These are phyloP conservation scores for Lumnitzera littorea DNA, from an alignment of 345 rosid species.

Conservation along the genomic window DNA sequence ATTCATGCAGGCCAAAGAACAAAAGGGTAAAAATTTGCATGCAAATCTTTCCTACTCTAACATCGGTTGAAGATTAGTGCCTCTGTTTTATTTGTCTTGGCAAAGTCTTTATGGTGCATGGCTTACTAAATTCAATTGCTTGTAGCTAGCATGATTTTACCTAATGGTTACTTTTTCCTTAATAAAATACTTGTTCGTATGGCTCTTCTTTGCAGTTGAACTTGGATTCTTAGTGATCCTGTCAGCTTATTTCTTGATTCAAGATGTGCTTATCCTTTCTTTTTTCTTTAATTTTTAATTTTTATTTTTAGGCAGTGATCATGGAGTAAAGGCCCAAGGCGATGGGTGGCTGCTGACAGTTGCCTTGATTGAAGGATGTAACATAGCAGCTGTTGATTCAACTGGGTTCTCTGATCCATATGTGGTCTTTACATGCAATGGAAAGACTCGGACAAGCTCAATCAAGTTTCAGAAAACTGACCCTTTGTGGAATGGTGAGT, in stretches of 20 bases:
- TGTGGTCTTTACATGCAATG: slow-evolving; percentile 86
- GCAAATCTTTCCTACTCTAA: background rate
- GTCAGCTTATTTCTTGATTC: too few relatives aligned
- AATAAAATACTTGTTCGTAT: too few relatives aligned
- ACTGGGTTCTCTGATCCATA: slow-evolving; percentile 90
- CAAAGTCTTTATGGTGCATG: too few relatives aligned
- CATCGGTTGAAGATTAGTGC: too few relatives aligned
- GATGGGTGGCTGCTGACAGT: slow-evolving; percentile 94
- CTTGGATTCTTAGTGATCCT: too few relatives aligned
- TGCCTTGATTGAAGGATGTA: slow-evolving; percentile 84
- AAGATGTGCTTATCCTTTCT: background rate
- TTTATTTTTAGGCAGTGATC: slow-evolving; percentile 60
- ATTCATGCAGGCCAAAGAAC: slow-evolving; percentile 82
- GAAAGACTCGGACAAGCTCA: slow-evolving; percentile 85
- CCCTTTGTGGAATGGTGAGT: slow-evolving; percentile 89
- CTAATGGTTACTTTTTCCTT: too few relatives aligned
- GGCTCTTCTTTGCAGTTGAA: too few relatives aligned
- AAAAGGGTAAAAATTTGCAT: slow-evolving; percentile 43
- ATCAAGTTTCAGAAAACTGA: slow-evolving; percentile 84
- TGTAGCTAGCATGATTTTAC: too few relatives aligned
- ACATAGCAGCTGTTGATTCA: slow-evolving; percentile 86
- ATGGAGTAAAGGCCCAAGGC: slow-evolving; percentile 93
- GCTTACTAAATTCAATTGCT: too few relatives aligned
- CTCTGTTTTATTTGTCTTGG: too few relatives aligned
- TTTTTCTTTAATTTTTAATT: background rate